Evolutionary conservation across 1,139 yeast genomes (phyloP).

Genomic region (Geotrichum carabidarum): DNA sequence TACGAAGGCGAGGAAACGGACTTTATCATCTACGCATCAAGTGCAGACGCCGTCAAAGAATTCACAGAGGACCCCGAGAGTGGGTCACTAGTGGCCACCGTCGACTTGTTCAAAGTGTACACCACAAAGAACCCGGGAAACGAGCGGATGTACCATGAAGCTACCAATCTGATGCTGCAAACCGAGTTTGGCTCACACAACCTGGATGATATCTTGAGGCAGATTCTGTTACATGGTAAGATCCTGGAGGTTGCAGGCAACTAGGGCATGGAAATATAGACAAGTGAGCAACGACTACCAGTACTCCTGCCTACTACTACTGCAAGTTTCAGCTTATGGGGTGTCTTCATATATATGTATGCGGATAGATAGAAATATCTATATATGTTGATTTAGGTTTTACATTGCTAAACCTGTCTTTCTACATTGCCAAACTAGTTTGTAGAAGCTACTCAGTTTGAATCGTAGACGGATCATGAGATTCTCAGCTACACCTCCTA

Average conservation of each 20-base stretch:
- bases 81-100: conserved; percentile 13
- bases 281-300: too few relatives aligned
- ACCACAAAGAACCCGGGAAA: conserved; percentile 4
- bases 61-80: conserved; percentile 13
- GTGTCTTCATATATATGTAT: too few relatives aligned
- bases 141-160: conserved; percentile 12
- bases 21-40: conserved; percentile 11
- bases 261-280: too few relatives aligned
- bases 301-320: too few relatives aligned
- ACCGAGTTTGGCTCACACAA: conserved; percentile 16
- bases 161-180: conserved; percentile 13
- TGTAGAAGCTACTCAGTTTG: too few relatives aligned
- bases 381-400: too few relatives aligned
- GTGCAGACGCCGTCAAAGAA: conserved; percentile 11
- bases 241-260: neutral
- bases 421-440: too few relatives aligned
- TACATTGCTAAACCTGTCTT: too few relatives aligned
- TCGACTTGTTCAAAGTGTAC: conserved; percentile 13
- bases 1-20: conserved; percentile 11
- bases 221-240: conserved; percentile 3
- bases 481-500: too few relatives aligned
- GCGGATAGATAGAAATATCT: too few relatives aligned
- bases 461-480: too few relatives aligned
- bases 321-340: too few relatives aligned
- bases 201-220: conserved; percentile 11